Base-by-base conservation (phyloP, 169 alveolate genomes). In the Eimeria tenella region DNA sequence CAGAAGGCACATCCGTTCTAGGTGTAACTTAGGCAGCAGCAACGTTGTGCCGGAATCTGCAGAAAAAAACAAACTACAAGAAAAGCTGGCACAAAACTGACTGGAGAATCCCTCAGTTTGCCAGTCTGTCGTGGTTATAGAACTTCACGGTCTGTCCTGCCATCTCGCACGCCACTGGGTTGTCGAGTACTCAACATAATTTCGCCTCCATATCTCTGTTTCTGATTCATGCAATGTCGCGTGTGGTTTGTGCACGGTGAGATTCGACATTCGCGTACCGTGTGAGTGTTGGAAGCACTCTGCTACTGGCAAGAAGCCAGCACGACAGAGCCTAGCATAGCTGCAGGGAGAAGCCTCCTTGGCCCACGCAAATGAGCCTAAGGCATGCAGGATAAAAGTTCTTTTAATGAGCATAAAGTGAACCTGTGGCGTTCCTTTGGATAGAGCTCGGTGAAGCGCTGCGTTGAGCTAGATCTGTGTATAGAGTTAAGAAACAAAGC, bases 21-120 rank as follows among this genome's bases (percentile, higher is more conserved):
- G 70, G 77, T 90, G 94, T 23, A 90, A 60, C 83, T 90, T 90
- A 31, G 94, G 94, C 70, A 90, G 68, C 53, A 90, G 68, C 89
- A 74, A 81, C 42, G 71, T 52, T 21, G 73, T 53, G 71, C 86
- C n/a, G 58, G 91, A 25, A 31, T 50, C 79, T 4, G 62, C 68
- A n/a, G 53, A 81, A 5, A 49, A 75, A 5, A 31, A 15, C 65
- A 15, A 31, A 7, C 31, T 5, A 75, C 31, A 74, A 25, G 86
- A 9, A 50, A 25, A 52, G 21, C 15, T 8, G 4, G 42, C 5
- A 75, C 1, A 73, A 31, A 68, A 9, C 42, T 21, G n/a, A 8
- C 5, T 31, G 42, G 42, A 31, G 42, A 31, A 31, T n/a, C 42
- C 42, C 42, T 31, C 42, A 31, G 42, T 31, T 31, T 31, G 42